Base-by-base conservation (phyloP, 2,329 filamentous ascomycete genomes). In the Claviceps sorghi region DNA sequence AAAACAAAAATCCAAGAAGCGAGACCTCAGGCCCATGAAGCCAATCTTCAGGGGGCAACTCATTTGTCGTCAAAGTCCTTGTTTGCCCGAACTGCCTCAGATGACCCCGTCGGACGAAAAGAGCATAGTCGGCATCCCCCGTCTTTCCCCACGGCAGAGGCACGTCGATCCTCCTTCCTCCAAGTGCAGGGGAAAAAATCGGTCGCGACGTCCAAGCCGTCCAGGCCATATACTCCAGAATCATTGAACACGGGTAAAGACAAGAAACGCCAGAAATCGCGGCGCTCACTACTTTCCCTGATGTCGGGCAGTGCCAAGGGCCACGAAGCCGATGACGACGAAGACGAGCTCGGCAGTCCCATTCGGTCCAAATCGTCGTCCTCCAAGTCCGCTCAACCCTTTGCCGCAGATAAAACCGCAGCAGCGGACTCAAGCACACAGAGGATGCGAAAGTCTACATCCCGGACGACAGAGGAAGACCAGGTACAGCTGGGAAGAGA, bases 361-460 rank as follows among this genome's bases (percentile, higher is more conserved):
- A 15, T 29, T 11, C 42, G 43, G 13, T 53, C 50, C 15, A 54
- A 54, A 9, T 49, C 55, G 10, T 60, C 58, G 21, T 59, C 53
- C 6, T 53, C 59, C 22, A 51, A 52, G 29, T 32, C 56, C 58
- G 17, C 40, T n/a, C 51, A 38, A n/a, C 10, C 48, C 8, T 30
- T 54, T 56, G 7, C 45, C 21, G 53, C 56, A 10, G 50, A 59
- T 52, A 36, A 53, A 49, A 43, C 58, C 55, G 53, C 46, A 51
- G 53, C 22, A 17, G 42, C 42, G 15, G 42, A 44, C 42, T 44
- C 42, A 10, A 29, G 45, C 2, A 54, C 54, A 7, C 58, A 54
- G 32, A 66, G 60, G 51, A 54, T 60, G 4, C 61, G 63, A 58
- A 64, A 58, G n/a, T 59, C 64, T 1, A 61, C 55, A n/a, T 51